These are phyloP conservation scores for Sordariomycetes sp. DNA, from an alignment of 2,329 filamentous ascomycete genomes.

Conservation along the genomic window DNA sequence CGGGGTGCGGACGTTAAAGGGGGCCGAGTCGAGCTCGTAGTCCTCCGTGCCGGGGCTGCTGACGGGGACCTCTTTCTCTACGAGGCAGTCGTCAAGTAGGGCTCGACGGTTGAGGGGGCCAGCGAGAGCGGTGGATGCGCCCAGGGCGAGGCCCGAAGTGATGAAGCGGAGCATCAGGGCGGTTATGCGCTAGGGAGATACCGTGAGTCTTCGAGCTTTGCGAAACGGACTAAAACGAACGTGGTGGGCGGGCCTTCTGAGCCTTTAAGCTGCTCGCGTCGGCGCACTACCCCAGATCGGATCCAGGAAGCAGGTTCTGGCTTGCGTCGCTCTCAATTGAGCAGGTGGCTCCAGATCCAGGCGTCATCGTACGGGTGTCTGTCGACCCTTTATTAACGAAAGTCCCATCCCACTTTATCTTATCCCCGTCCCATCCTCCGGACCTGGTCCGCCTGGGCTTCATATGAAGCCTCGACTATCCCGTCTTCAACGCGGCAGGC, in stretches of 20 bases:
- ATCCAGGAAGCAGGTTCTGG: background rate
- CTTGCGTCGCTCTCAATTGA: background rate
- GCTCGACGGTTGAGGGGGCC: constrained; percentile 3
- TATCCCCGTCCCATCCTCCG: background rate
- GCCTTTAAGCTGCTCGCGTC: background rate
- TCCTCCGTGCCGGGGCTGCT: constrained; percentile 1
- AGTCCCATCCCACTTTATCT: background rate
- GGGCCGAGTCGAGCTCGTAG: constrained; percentile 21
- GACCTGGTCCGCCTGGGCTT: background rate
- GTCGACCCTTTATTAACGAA: background rate
- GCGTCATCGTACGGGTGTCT: constrained; percentile 2
- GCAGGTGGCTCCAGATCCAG: background rate
- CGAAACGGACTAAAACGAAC: too few species aligned
- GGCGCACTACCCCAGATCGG: background rate
- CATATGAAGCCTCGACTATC: background rate
- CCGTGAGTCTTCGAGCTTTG: background rate
- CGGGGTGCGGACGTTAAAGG: constrained; percentile 21
- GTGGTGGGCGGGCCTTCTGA: background rate
- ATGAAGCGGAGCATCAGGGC: background rate
- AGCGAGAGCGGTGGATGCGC: background rate
- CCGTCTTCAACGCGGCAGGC: background rate
- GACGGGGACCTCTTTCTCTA: background rate
- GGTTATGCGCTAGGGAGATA: background rate
- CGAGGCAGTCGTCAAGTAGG: constrained; percentile 1
- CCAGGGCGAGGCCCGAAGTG: background rate